These are phyloP conservation scores for Apiospora arundinis DNA, from an alignment of 2,329 filamentous ascomycete genomes.

Conservation along the genomic window DNA sequence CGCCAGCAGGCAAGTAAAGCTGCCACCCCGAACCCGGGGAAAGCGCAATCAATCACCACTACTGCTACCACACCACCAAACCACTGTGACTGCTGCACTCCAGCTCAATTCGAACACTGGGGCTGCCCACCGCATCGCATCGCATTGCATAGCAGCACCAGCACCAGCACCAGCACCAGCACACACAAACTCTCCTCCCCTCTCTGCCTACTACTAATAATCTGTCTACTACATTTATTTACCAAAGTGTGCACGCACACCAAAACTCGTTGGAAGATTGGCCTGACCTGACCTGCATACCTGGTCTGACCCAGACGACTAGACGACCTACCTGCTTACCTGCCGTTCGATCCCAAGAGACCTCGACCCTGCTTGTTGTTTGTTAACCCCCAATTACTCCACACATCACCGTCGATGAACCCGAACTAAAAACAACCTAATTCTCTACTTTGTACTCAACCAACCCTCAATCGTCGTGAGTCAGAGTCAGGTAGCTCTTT, in stretches of 20 bases:
- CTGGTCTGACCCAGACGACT: too few relatives aligned
- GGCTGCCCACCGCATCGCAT: background rate
- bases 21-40: conserved; percentile 10
- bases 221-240: background rate
- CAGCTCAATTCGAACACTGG: conserved; percentile 2
- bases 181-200: background rate
- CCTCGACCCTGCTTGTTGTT: conserved; percentile 15
- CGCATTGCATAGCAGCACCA: background rate
- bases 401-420: background rate
- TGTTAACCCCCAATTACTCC: conserved; percentile 12
- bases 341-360: conserved; percentile 3
- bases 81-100: conserved; percentile 5
- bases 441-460: conserved; percentile 3
- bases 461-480: conserved; percentile 11
- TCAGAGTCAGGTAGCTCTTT: background rate
- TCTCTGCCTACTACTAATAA: background rate
- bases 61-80: background rate
- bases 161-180: background rate
- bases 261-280: conserved; percentile 3
- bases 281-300: background rate
- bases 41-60: conserved; percentile 2
- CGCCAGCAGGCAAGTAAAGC: background rate
- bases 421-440: conserved; percentile 12
- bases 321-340: too few relatives aligned
- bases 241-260: background rate